These are phyloP conservation scores for Skeletonema tropicum DNA, from an alignment of 108 stramenopile species.

Conservation along the genomic window DNA sequence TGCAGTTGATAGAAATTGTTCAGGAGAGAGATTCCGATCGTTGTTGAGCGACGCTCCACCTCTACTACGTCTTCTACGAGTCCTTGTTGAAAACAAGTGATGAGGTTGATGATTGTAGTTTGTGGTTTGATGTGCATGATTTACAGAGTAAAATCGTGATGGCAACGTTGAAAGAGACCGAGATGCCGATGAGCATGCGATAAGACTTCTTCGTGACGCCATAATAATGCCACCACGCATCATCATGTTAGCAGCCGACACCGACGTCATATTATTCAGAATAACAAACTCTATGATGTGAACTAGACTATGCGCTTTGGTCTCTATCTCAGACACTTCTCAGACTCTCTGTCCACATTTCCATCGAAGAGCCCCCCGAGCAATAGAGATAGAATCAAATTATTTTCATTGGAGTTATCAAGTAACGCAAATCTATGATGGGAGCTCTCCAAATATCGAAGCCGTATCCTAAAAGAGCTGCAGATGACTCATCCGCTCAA, in stretches of 20 bases:
- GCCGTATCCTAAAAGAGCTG: neutral
- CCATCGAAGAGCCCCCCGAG: neutral
- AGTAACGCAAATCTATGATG: too few relatives aligned
- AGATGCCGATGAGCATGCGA: neutral
- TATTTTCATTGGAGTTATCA: too few relatives aligned
- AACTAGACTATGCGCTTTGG: too few relatives aligned
- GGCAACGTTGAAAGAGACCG: neutral
- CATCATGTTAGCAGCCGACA: neutral
- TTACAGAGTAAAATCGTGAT: neutral
- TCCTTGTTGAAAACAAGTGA: constrained; percentile 6
- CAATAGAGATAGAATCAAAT: neutral
- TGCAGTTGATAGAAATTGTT: constrained; percentile 52
- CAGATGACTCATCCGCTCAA: neutral
- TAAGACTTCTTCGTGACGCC: neutral
- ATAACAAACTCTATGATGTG: too few relatives aligned
- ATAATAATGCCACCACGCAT: neutral
- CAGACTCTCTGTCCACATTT: too few relatives aligned
- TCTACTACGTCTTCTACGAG: constrained; percentile 4
- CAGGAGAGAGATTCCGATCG: neutral
- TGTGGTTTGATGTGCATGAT: constrained; percentile 1
- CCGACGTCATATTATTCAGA: too few relatives aligned
- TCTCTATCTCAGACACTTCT: too few relatives aligned
- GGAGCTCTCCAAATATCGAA: neutral
- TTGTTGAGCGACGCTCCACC: neutral
- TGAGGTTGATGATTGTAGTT: neutral